phyloP scores from a whole-genome alignment of 2,329 filamentous ascomycete species.

The Alternaria ethzedia region DNA sequence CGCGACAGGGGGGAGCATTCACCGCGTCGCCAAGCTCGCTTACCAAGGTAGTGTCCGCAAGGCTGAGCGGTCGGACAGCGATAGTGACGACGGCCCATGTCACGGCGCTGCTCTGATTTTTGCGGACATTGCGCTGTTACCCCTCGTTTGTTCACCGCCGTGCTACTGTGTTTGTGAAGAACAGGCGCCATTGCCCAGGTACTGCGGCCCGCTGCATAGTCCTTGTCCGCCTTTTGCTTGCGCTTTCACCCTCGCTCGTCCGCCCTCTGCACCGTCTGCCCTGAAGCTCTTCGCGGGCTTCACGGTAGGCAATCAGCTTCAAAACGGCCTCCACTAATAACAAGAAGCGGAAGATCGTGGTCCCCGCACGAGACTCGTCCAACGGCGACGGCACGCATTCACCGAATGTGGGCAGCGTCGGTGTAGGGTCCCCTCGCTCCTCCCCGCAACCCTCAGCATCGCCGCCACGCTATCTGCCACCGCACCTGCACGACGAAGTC shows the following conservation, averaged over 20 bases:
- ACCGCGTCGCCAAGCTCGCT: conserved; percentile 24
- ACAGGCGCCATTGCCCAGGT: conserved; percentile 5
- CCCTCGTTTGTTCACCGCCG: conserved; percentile 23
- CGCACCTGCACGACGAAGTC: conserved; percentile 63
- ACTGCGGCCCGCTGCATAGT: conserved; percentile 17
- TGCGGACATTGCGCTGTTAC: conserved; percentile 28
- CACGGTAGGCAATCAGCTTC: conserved; percentile 47
- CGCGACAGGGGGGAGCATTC: conserved; percentile 3
- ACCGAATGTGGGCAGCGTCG: conserved; percentile 42
- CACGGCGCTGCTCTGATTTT: conserved; percentile 30
- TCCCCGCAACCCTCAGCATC: conserved; percentile 48
- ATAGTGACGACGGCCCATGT: conserved; percentile 26
- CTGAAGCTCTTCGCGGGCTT: conserved; percentile 48
- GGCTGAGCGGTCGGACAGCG: conserved; percentile 19
- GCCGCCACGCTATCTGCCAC: conserved; percentile 59
- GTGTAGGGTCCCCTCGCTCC: conserved; percentile 44
- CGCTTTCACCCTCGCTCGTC: conserved; percentile 1
- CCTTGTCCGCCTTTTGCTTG: conserved; percentile 2
- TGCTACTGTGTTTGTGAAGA: conserved; percentile 7
- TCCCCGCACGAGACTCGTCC: conserved; percentile 30
- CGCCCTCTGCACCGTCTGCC: conserved; percentile 30
- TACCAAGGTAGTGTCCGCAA: conserved; percentile 17
- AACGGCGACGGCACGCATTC: conserved; percentile 21
- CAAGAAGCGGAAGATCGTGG: conserved; percentile 57
- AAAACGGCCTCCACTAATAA: conserved; percentile 52